Percentiles rank a stretch among this genome's conserved stretches.
phyloP scores from a whole-genome alignment of 176 grass and related monocot genomes.

The Raddia guianensis region DNA sequence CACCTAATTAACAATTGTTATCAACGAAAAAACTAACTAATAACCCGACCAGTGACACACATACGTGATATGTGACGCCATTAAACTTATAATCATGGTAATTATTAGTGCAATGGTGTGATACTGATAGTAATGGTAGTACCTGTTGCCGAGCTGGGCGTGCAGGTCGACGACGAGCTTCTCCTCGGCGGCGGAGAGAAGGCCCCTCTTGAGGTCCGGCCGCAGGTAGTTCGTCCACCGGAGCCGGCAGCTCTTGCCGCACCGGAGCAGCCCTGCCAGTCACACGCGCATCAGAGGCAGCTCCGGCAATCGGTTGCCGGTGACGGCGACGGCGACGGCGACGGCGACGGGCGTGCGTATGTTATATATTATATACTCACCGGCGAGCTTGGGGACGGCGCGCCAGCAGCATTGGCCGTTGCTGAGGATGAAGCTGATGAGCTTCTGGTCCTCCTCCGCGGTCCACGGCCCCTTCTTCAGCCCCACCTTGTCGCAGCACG shows the following conservation, averaged over 20 bases:
- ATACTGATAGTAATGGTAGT: neutral
- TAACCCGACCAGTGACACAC: neutral
- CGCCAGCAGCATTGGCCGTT: conserved; percentile 80
- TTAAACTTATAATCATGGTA: neutral
- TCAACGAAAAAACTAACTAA: neutral
- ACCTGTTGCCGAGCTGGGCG: conserved; percentile 69
- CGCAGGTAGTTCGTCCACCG: conserved; percentile 73
- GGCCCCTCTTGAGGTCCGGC: conserved; percentile 60
- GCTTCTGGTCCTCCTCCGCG: conserved; percentile 74
- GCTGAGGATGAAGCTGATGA: conserved; percentile 70
- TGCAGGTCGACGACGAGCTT: conserved; percentile 61
- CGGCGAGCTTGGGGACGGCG: conserved; percentile 80
- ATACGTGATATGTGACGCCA: neutral
- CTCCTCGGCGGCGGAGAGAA: conserved; percentile 63
- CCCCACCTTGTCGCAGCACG: conserved; percentile 84
- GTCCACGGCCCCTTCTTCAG: conserved; percentile 84
- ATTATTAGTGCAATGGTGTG: neutral
- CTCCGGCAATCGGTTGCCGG: too few relatives aligned
- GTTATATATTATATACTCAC: conserved; percentile 13
- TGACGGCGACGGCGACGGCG: too few relatives aligned
- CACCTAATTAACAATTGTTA: conserved; percentile 38
- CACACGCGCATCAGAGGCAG: neutral
- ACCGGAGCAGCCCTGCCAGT: conserved; percentile 59
- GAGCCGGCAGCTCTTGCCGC: conserved; percentile 71
- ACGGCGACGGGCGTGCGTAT: too few relatives aligned